Base-by-base conservation (phyloP, 2,329 filamentous ascomycete species). In the Diplodia sapinea region DNA sequence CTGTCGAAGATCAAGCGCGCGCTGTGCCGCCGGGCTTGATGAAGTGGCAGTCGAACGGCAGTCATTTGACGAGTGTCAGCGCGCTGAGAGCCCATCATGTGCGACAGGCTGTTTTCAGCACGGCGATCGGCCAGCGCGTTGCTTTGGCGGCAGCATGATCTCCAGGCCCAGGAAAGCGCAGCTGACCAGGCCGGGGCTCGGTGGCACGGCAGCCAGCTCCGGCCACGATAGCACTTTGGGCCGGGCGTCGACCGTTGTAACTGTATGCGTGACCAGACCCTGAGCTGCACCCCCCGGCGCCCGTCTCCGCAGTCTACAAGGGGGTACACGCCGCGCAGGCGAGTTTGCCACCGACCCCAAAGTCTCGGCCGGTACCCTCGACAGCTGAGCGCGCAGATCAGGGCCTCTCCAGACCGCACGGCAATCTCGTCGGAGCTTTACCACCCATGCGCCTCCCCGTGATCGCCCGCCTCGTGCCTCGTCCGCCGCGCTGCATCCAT, bases 61-160 rank as follows among this genome's bases (percentile, higher is more conserved):
- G 65, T 67, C 65, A 67, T 36, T 67, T 62, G 65, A 61, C 55
- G 55, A 50, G 56, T 67, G 43, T 62, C 65, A 59, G 36, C 65
- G n/a, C 29, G 54, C 52, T 29, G 51, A 17, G 20, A 31, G 31
- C 65, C 43, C 55, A 57, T 50, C 52, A 59, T 67, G 65, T 67
- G 65, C 65, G 15, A 67, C 65, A 47, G 29, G 65, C 56, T 62
- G 55, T 26, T 66, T 66, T 67, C 65, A 67, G 55, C 64, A 56
- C 23, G 51, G 51, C 51, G 50, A 55, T 56, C 31, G 15, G 47
- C 50, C 38, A 52, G 61, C 63, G 36, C 38, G 43, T 29, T 59
- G 56, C 56, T 38, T 31, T 36, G 33, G 33, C 33, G 33, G 33
- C 33, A 36, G 33, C 57, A 62, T 62, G 43, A 47, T 47, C 43